These are phyloP conservation scores for Lachancea dasiensis DNA, from an alignment of 805 yeast species.

Conservation along the genomic window DNA sequence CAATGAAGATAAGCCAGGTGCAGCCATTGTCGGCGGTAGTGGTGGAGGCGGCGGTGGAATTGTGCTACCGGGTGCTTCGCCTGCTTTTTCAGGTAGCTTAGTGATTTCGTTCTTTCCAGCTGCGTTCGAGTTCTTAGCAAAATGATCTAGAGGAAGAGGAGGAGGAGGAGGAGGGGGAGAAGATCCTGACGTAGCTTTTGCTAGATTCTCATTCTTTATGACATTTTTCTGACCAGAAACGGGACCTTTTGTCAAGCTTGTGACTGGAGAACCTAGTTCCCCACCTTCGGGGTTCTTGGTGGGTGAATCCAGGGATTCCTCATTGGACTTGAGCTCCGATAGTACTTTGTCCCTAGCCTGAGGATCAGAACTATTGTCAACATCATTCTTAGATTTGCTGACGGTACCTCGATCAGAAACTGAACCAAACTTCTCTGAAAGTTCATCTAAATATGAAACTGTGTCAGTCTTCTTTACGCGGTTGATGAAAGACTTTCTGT, in stretches of 20 bases:
- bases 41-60: conserved; percentile 27
- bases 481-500: conserved; percentile 25
- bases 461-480: conserved; percentile 25
- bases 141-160: conserved; percentile 5
- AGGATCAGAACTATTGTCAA: no score
- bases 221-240: no score
- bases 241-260: no score
- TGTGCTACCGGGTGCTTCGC: conserved; percentile 10
- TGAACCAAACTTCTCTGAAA: conserved; percentile 18
- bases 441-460: conserved; percentile 25
- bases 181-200: no score
- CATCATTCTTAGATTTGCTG: no score
- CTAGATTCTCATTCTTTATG: no score
- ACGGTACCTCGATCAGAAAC: no score
- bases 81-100: background rate
- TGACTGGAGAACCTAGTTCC: no score
- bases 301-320: no score
- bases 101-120: background rate
- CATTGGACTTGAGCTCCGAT: no score
- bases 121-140: background rate
- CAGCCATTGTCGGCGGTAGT: conserved; percentile 3
- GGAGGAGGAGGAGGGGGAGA: conserved; percentile 14
- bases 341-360: no score
- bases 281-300: no score
- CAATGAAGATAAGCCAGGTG: conserved; percentile 5